Base-by-base conservation (phyloP, 306 rosid species). In the Lathyrus tuberosus region DNA sequence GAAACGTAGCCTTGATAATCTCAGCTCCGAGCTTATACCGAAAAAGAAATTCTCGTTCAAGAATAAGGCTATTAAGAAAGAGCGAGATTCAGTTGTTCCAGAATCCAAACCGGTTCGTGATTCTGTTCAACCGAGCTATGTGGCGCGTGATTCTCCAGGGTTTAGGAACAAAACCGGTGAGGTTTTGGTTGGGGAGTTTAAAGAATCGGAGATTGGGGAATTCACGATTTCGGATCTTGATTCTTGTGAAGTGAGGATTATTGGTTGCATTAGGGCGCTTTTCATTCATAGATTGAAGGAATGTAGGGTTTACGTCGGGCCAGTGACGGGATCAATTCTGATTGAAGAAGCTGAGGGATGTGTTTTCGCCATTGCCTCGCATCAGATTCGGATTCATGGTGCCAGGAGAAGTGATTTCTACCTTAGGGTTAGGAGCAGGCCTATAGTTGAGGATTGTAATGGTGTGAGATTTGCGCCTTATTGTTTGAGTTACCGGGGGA, bases 341-440 rank as follows among this genome's bases (percentile, higher is more conserved):
- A 87, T 90, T 28, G 96, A 94, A 52, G 92, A 75, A 54, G 98
- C 77, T 38, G 95, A 88, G 71, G 81, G 68, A 8, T 88, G 92
- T 35, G 76, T 84, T 5, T 90, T 94, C 48, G 87, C 33, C 5
- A 62, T 87, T 82, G 97, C 95, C 0, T 88, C 92, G 8, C 97
- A 94, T 83, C 97, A 90, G 86, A 90, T 94, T 80, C 82, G 95
- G 56, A 94, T 94, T 72, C 97, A 94, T 58, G 59, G 69, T 84
- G 96, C 91, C 0, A 88, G 74, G 15, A 56, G 38, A 28, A 74
- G 84, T 20, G 96, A 84, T 74, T 88, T 94, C 71, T 90, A 88
- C 57, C 76, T 94, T 59, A 88, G 95, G 72, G 98, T 94, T 67
- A 87, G 96, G 80, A 94, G 97, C 74, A 53, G 96, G 69, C 98